Base-by-base conservation (phyloP, 306 rosid species). In the Rosa rugosa region DNA sequence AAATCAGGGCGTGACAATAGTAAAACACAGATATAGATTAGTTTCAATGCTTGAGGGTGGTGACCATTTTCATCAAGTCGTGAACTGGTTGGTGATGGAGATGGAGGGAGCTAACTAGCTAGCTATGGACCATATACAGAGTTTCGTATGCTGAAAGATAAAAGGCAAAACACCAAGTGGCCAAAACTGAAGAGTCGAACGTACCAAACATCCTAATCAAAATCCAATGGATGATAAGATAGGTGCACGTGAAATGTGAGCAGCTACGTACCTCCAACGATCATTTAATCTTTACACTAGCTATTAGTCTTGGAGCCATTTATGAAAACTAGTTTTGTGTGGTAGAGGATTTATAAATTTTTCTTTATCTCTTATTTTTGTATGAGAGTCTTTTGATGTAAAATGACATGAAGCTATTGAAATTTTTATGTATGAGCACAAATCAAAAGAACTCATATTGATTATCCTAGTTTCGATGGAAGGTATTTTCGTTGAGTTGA, bases 61-160 rank as follows among this genome's bases (percentile, higher is more conserved):
- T 69, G 56, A 69, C 73, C 73, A 69, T 45, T 44, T 69, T 60
- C 67, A 64, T 18, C 11, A 45, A 70, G 57, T 42, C 34, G 72
- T 41, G 53, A 42, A 46, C 25, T n/a, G 54, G 54, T 22, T 22
- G 64, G 31, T n/a, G 62, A 18, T 54, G 62, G 65, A 5, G 67
- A 62, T 62, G 67, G 41, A 12, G 7, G 38, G 6, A 60, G 40
- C 17, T 60, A 11, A 34, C 62, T 59, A 25, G 36, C 63, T 57
- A 57, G 12, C 4, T n/a, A 57, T 57, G 63, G 31, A 57, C 63
- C 63, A 20, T 54, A 6, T 50, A 50, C 20, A 17, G 20, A 13
- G 60, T 54, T 20, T 59, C 36, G 16, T 59, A 22, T 59, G 65
- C 7, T 22, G 25, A 6, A 59, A 59, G 65, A 59, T 22, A 18